Base-by-base conservation (phyloP, 1,284 basidiomycete genomes). In the Sanghuangporus sanghuang region DNA sequence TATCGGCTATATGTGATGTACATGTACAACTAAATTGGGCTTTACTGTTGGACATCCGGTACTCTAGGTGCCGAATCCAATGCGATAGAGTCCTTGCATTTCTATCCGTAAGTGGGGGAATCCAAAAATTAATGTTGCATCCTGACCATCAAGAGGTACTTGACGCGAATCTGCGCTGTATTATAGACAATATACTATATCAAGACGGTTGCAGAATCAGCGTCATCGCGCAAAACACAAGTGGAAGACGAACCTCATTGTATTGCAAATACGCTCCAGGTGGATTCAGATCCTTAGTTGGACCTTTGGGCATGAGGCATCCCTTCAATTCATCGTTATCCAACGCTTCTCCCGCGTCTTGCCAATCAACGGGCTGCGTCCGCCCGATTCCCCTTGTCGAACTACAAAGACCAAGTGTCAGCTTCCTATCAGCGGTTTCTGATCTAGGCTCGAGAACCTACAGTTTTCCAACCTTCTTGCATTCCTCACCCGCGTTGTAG, bases 241-340 rank as follows among this genome's bases (percentile, higher is more conserved):
- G 61, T 12, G 12, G 42, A 40, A 21, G 48, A 38, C 53, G 16
- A 49, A 84, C 83, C 76, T 85, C 83, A 66, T 85, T 84, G 71
- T 85, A 84, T 67, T 80, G 76, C 44, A 85, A 70, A 60, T 72
- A 75, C 2, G 68, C 71, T 39, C 68, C 69, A 4, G 70, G 65
- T 11, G 69, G 68, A 32, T 67, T 66, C n/a, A 79, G 71, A 57
- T 77, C 71, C 62, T 76, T 66, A 3, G 77, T 75, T 8, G 74
- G 75, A 3, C 83, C 84, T 64, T 82, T 80, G 18, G 85, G 85
- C 85, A 87, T 86, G 54, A 79, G 73, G 61, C 81, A 82, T 1
- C 85, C 85, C 53, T 75, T 71, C 49, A 87, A 75, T 32, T 78
- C 82, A 6, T 77, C 74, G 67, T 84, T 76, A 42, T 75, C 77